Evolutionary conservation across 2,329 filamentous ascomycete species (phyloP), one percentile per base, ranked within the genome.

Genomic region (Aspergillus sp.): DNA sequence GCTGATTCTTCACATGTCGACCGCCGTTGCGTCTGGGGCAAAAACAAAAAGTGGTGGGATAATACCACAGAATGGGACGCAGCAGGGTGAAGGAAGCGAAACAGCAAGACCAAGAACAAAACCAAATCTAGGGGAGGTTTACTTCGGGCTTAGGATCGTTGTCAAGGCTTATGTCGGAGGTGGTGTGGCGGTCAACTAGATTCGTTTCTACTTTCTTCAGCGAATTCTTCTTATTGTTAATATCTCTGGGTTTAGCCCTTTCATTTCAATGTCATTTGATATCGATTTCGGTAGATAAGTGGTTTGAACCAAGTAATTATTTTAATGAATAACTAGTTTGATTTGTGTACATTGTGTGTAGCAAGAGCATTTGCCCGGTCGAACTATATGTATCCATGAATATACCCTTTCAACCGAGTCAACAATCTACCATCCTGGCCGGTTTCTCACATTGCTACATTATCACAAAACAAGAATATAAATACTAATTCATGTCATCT

Each of bases 181-280:
- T n/a, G 6, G 14, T 31, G 26, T 51, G 54, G 47, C 47, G 39
- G 39, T 45, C 16, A 32, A 47, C 32, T 51, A 20, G 20, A 51
- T 45, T 31, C 26, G 36, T 36, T 50, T 56, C 32, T 32, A 31
- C 36, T 56, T 49, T 26, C 46, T 56, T 56, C 54, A 56, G 47
- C 47, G 32, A 36, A 51, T 45, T 47, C 22, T 50, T 54, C 20
- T 54, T 49, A 24, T 24, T 32, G 36, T 42, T 42, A n/a, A 16
- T 22, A 45, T 18, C 24, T 54, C 26, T 9, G 22, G 45, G 9
- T 16, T 29, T 32, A 50, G 18, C 20, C 22, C n/a, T 45, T 54
- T 51, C 32, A 50, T 39, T 46, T 51, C 18, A 36, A 22, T 46
- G 14, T 45, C 18, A 18, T 49, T 54, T 49, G 36, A 32, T 49